These are phyloP conservation scores for Dendrocalamus sinicus DNA, from an alignment of 176 grass and related monocot species.

Conservation along the genomic window DNA sequence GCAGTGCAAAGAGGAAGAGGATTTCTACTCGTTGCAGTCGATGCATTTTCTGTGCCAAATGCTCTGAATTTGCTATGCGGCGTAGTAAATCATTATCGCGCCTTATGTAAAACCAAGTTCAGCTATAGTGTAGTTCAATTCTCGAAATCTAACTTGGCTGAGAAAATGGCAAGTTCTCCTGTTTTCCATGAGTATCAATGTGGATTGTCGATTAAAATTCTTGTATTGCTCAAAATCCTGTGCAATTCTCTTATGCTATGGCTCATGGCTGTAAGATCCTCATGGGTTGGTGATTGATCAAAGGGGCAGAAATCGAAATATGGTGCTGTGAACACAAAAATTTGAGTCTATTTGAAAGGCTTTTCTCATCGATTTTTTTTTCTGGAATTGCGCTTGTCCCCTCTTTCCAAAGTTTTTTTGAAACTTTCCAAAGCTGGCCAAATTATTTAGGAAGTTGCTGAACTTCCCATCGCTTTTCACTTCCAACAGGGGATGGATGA, in stretches of 20 bases:
- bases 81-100: not conserved
- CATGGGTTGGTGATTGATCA: not conserved
- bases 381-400: too few species aligned
- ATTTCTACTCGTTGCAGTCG: not conserved
- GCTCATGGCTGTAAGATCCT: not conserved
- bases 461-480: not conserved
- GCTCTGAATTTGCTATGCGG: conserved; percentile 11
- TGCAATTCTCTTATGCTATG: not conserved
- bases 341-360: not conserved
- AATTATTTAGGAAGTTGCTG: not conserved
- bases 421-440: not conserved
- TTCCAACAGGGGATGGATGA: not conserved
- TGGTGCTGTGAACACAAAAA: not conserved
- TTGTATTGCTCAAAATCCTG: not conserved
- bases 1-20: conserved; percentile 39
- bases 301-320: not conserved
- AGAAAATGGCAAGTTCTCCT: not conserved
- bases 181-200: not conserved
- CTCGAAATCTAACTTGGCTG: not conserved
- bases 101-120: not conserved
- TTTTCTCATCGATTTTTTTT: not conserved
- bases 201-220: not conserved
- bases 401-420: not conserved
- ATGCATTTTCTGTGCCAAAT: conserved; percentile 42
- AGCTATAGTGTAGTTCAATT: not conserved